Conservation (phyloP, 2,329 filamentous ascomycete species). For the Tolypocladium sp. region DNA sequence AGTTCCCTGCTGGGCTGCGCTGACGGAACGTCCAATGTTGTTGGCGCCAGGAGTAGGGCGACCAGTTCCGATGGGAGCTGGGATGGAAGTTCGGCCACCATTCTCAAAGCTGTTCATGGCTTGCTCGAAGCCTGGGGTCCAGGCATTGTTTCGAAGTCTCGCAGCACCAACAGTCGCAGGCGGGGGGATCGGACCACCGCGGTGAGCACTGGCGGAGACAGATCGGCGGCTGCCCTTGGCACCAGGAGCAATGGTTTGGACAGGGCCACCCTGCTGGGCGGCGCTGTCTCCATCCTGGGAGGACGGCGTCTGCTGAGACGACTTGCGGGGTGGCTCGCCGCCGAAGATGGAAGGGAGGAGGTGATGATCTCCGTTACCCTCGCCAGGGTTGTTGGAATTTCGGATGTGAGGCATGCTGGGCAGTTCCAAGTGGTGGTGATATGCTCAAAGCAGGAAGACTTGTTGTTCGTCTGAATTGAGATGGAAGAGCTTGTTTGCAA, state of each 20-base stretch:
- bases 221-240: background rate
- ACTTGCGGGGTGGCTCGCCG: background rate
- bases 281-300: background rate
- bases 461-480: background rate
- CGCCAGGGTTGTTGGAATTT: background rate
- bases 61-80: background rate
- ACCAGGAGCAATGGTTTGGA: background rate
- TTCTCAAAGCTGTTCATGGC: background rate
- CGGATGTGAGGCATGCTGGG: background rate
- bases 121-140: constrained; percentile 1
- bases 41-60: background rate
- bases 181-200: background rate
- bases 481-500: background rate
- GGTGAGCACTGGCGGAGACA: background rate
- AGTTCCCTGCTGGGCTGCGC: background rate
- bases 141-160: background rate
- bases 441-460: background rate
- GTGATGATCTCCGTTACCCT: background rate
- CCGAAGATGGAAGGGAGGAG: background rate
- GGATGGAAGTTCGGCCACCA: background rate
- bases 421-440: background rate
- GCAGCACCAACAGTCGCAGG: background rate
- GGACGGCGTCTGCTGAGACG: background rate
- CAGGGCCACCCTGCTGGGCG: background rate
- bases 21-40: background rate